Evolutionary conservation across 2,329 filamentous ascomycete genomes (phyloP).

Genomic region (Beauveria sp.): DNA sequence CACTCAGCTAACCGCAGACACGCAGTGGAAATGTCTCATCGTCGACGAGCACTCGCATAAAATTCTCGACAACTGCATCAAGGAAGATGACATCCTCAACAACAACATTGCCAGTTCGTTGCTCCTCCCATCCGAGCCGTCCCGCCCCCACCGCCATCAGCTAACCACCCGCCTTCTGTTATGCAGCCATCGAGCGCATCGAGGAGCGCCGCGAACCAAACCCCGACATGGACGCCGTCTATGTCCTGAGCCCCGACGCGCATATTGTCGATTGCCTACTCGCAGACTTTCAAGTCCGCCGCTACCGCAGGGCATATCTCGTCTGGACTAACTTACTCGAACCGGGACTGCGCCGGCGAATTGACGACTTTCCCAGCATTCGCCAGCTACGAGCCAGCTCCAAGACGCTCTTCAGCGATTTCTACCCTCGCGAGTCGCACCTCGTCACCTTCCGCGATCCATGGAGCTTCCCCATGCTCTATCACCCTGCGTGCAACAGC

Average conservation of each 20-base stretch:
- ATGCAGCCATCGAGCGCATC: constrained; percentile 83
- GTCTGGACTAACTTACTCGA: constrained; percentile 79
- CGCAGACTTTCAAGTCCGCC: constrained; percentile 78
- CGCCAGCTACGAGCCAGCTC: constrained; percentile 72
- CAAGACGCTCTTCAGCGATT: constrained; percentile 79
- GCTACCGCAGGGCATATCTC: constrained; percentile 72
- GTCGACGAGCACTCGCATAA: constrained; percentile 78
- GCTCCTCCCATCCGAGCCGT: neutral
- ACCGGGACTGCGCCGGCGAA: constrained; percentile 59
- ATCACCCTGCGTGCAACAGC: constrained; percentile 81
- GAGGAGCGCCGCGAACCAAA: constrained; percentile 78
- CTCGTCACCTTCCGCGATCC: constrained; percentile 88
- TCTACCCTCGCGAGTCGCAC: constrained; percentile 83
- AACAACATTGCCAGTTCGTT: constrained; percentile 86
- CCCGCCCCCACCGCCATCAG: constrained; percentile 6
- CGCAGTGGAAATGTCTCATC: constrained; percentile 92
- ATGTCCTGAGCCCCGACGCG: constrained; percentile 76
- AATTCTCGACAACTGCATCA: constrained; percentile 83
- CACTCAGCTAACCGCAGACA: neutral
- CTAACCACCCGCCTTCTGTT: constrained; percentile 12
- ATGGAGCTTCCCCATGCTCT: constrained; percentile 90
- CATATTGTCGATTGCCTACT: constrained; percentile 91
- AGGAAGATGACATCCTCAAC: constrained; percentile 95
- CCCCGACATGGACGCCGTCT: constrained; percentile 88
- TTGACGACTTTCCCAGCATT: constrained; percentile 63